Base-by-base conservation (phyloP, 306 rosid genomes). In the Fagus crenata region DNA sequence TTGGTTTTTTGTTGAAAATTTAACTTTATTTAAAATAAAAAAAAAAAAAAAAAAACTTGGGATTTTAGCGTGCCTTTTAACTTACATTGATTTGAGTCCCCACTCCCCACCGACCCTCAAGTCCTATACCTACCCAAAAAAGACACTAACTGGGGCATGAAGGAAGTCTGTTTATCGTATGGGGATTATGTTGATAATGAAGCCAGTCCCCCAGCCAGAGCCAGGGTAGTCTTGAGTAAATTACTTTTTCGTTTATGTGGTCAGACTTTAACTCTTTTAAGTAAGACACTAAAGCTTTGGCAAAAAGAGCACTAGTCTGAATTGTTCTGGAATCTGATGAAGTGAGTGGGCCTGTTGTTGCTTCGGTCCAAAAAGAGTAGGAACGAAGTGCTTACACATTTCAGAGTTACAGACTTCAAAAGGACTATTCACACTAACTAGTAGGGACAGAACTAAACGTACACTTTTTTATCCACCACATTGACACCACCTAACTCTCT, bases 321-420 rank as follows among this genome's bases (percentile, higher is more conserved):
- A 17, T 51, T 28, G 51, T 74, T 15, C 41, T 71, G 73, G 55
- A 74, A 72, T 6, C 18, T 22, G 60, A 77, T 43, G 68, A 31
- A 74, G 73, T 33, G 73, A 77, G 85, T 74, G 85, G 72, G 81
- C 67, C 60, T 79, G 69, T 39, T 60, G 72, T 60, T 84, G 83
- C 77, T 75, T 80, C 54, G 81, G 80, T 81, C 85, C 82, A 72
- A 81, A 81, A 79, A 63, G 85, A 65, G 73, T 67, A 76, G 58
- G 46, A 71, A 42, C 74, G 67, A 53, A 78, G 87, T 80, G 86
- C 37, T 69, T 72, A 49, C 84, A 80, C 76, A 65, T 5, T 79
- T 53, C 75, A 72, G 78, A 40, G 8, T n/a, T 7, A 2, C 46
- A 71, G 75, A 51, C 84, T 63, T 55, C 63, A 36, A 42, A 77